Evolutionary conservation across 75 land plant genomes (phyloP).

Genomic region (Picea sitchensis): DNA sequence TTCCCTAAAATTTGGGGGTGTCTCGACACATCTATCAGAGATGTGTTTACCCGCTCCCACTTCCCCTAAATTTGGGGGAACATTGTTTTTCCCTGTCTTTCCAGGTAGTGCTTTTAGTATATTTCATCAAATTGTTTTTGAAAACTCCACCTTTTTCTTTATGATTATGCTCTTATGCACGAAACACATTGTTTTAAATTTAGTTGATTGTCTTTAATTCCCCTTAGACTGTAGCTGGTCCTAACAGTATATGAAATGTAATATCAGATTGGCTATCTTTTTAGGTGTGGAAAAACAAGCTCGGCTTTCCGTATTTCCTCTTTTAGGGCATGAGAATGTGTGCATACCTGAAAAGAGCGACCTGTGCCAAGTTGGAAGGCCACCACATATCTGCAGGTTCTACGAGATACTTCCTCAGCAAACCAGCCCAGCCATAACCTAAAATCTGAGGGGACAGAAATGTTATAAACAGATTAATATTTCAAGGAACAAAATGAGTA

Average conservation of each 20-base stretch:
- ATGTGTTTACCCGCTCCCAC: too few species aligned
- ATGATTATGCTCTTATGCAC: too few species aligned
- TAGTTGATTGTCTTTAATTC: too few species aligned
- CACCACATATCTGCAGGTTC: constrained; percentile 75
- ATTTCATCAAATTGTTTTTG: too few species aligned
- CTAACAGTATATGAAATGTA: not conserved
- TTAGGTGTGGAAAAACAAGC: not conserved
- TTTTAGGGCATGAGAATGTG: constrained; percentile 8
- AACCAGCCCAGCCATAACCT: constrained; percentile 73
- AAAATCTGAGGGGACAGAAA: constrained; percentile 29
- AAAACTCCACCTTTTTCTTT: too few species aligned
- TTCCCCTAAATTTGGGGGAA: too few species aligned
- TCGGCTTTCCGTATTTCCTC: not conserved
- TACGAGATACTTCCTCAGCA: constrained; percentile 48
- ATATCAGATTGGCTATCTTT: not conserved
- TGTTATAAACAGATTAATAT: not conserved
- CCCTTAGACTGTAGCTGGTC: not conserved
- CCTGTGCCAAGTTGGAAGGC: constrained; percentile 64
- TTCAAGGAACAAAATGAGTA: not conserved
- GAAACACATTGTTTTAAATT: too few species aligned
- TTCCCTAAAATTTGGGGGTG: too few species aligned
- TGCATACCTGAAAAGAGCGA: constrained; percentile 57
- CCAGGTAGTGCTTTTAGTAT: too few species aligned
- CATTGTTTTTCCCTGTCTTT: too few species aligned
- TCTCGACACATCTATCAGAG: too few species aligned